Evolutionary conservation across 192 early-diverging fungal species (phyloP), one percentile per base, ranked within the genome.

Genomic region (Coemansia umbellata): DNA sequence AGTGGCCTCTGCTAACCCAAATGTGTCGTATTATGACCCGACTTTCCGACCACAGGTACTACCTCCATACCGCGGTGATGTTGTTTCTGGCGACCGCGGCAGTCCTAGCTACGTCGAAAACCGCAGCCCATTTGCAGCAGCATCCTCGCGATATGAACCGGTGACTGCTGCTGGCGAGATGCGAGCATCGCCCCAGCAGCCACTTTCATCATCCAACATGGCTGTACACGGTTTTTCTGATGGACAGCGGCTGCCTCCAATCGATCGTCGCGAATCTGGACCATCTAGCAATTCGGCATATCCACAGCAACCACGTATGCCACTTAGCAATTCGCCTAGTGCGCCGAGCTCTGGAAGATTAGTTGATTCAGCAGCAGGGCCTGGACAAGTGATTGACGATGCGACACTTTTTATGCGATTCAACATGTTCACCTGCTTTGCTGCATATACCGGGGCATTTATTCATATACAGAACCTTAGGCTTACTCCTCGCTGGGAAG

Each of bases 31-130:
- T 47, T 66, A 74, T 21, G 70, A 74, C n/a, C 70, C 70, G 37
- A 74, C 70, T 8, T 74, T 74, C 44, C 58, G 70, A 4, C 70
- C 63, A 24, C 70, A 74, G 47, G 63, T 63, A 8, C 60, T 67
- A 30, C 71, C 64, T 24, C 71, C 71, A 0, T 67, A 67, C 47
- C 63, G 69, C 18, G 69, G 58, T 27, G 69, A 73, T 26, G 44
- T 58, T 7, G 55, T 44, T 8, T 53, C 63, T 14, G 53, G 35
- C 21, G 63, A 66, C 24, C 19, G 33, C 13, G 27, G 18, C 43
- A 30, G 31, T n/a, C 15, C 56, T 2, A 32, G 24, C 19, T 55
- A 51, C 28, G 47, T 27, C 23, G 51, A 53, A 3, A 22, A 23
- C 14, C 33, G n/a, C 33, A 45, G 43, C 21, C 50, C 39, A 17